These are phyloP conservation scores for Vitis rotundifolia DNA, from an alignment of 164 flowering plant species.

Conservation along the genomic window DNA sequence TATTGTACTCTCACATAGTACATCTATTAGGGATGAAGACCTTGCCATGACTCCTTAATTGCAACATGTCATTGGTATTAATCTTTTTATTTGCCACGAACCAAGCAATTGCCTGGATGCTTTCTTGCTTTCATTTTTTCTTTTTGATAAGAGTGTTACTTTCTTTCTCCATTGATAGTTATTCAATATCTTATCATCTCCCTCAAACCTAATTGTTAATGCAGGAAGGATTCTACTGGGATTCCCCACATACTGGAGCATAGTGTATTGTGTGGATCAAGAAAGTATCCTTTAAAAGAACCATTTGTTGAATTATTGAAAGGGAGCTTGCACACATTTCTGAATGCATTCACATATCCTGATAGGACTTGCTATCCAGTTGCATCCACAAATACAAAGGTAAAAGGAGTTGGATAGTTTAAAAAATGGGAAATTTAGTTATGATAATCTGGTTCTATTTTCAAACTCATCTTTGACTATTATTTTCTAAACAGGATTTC, in stretches of 20 bases:
- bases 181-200: background rate
- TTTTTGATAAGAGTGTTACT: background rate
- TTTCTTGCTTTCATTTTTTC: background rate
- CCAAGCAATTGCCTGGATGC: background rate
- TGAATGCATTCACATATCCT: constrained; percentile 98
- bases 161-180: background rate
- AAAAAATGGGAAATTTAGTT: background rate
- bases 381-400: constrained; percentile 96
- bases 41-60: no score
- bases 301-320: constrained; percentile 96
- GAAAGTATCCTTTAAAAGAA: constrained; percentile 97
- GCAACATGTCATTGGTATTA: no score
- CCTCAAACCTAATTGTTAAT: constrained; percentile 15
- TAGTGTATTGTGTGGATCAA: constrained; percentile 95
- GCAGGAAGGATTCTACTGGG: constrained; percentile 95
- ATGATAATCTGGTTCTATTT: background rate
- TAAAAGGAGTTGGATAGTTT: constrained; percentile 19
- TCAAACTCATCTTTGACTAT: background rate
- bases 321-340: constrained; percentile 91
- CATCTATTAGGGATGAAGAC: no score
- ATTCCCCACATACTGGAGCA: constrained; percentile 98
- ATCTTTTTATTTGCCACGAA: no score
- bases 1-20: no score
- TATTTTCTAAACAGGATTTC: constrained; percentile 66
- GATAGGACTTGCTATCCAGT: constrained; percentile 99